phyloP scores from a whole-genome alignment of 2,329 filamentous ascomycete genomes.

The Clarireedia homoeocarpa region DNA sequence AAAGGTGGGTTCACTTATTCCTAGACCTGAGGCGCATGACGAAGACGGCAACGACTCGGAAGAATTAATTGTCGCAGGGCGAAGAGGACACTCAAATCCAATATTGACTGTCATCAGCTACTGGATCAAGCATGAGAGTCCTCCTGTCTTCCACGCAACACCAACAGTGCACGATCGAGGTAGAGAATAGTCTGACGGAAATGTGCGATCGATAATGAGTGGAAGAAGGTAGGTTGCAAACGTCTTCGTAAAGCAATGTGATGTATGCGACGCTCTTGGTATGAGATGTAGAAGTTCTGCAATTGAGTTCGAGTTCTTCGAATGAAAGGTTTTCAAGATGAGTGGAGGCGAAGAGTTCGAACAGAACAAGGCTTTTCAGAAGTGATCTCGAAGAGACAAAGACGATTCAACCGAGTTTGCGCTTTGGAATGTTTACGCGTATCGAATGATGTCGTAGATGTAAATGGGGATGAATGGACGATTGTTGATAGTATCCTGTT shows the following conservation, averaged over 20 bases:
- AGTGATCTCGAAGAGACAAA: conserved; percentile 9
- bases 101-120: conserved; percentile 25
- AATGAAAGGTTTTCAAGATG: conserved; percentile 9
- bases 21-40: conserved; percentile 32
- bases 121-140: conserved; percentile 5
- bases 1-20: conserved; percentile 30
- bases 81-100: conserved; percentile 15
- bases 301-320: conserved; percentile 7
- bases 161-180: conserved; percentile 1
- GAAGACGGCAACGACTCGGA: conserved; percentile 31
- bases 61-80: conserved; percentile 24
- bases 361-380: not conserved
- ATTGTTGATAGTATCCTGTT: conserved; percentile 1
- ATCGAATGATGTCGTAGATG: not conserved
- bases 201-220: not conserved
- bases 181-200: not conserved
- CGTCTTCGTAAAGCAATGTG: not conserved
- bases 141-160: conserved; percentile 1
- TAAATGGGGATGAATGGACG: not conserved
- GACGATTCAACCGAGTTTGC: conserved; percentile 10
- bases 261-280: not conserved
- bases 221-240: not conserved
- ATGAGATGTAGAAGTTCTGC: conserved; percentile 1
- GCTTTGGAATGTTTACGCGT: conserved; percentile 9
- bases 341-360: conserved; percentile 7